Percentiles rank a stretch among this genome's conserved stretches.
Evolutionary conservation across 441 rosid genomes (phyloP).

Genomic region (Populus hybrid): DNA sequence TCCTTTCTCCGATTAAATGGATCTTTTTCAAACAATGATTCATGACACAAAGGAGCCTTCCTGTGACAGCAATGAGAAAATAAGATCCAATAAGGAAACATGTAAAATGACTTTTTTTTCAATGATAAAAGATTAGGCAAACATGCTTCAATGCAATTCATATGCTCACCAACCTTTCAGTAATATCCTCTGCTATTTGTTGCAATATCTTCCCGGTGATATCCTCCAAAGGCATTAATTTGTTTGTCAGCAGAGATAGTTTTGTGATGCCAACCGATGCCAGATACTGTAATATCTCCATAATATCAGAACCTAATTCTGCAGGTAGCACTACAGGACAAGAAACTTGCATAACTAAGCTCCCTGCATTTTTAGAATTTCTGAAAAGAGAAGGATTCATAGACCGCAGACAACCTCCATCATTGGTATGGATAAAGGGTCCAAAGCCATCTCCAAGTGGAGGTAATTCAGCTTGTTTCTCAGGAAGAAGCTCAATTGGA

Average conservation of each 20-base stretch:
- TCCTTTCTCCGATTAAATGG: slow-evolving; percentile 20
- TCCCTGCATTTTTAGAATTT: slow-evolving; percentile 40
- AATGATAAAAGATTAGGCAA: not conserved
- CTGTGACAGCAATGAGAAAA: slow-evolving; percentile 26
- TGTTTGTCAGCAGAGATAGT: slow-evolving; percentile 35
- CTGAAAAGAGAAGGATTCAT: slow-evolving; percentile 47
- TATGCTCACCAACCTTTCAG: slow-evolving; percentile 39
- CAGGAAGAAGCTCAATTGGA: slow-evolving; percentile 58
- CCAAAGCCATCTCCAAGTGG: slow-evolving; percentile 51
- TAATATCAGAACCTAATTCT: slow-evolving; percentile 51
- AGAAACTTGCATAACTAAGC: slow-evolving; percentile 62
- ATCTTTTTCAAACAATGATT: slow-evolving; percentile 26
- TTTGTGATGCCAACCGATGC: slow-evolving; percentile 51
- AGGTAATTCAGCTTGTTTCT: slow-evolving; percentile 33
- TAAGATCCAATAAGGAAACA: slow-evolving; percentile 9
- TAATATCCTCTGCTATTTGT: slow-evolving; percentile 40
- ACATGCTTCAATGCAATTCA: not conserved
- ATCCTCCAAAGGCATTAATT: slow-evolving; percentile 69
- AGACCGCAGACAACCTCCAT: slow-evolving; percentile 54
- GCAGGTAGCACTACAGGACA: slow-evolving; percentile 49
- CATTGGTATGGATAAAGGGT: slow-evolving; percentile 36
- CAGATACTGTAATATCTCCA: slow-evolving; percentile 51
- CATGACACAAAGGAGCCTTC: slow-evolving; percentile 17
- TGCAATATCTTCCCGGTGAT: slow-evolving; percentile 52
- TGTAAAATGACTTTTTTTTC: not conserved